A percentile compares a stretch with the other conserved stretches of the same genome.
These are phyloP conservation scores for Coniochaeta hoffmannii DNA, from an alignment of 2,329 filamentous ascomycete genomes.

Conservation along the genomic window DNA sequence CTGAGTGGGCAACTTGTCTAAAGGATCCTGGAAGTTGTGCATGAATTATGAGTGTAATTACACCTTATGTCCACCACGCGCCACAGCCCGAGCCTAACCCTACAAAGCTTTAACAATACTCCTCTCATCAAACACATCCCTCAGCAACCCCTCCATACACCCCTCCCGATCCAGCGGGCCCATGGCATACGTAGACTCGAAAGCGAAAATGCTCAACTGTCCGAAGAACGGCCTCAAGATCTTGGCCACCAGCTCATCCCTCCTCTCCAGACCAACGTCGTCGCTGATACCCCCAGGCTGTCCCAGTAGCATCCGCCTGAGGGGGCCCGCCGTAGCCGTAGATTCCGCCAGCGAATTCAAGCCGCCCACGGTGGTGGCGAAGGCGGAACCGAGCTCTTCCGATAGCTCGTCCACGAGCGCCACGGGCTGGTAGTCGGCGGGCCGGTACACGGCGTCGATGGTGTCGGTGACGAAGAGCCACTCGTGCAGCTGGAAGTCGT, in stretches of 20 bases:
- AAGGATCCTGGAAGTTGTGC: too few species aligned
- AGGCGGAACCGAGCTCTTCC: conserved; percentile 56
- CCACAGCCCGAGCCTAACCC: too few species aligned
- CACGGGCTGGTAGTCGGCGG: conserved; percentile 58
- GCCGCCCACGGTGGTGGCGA: conserved; percentile 22
- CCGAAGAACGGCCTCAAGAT: conserved; percentile 84
- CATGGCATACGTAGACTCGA: conserved; percentile 90
- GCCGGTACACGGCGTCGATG: conserved; percentile 87
- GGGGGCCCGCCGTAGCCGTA: conserved; percentile 22
- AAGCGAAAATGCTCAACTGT: conserved; percentile 85
- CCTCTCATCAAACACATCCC: conserved; percentile 73
- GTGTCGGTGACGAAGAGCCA: conserved; percentile 98
- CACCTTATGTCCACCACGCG: too few species aligned
- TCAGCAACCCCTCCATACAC: conserved; percentile 58
- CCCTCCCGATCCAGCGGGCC: conserved; percentile 56
- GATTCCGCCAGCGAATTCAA: conserved; percentile 17
- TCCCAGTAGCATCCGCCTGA: conserved; percentile 42
- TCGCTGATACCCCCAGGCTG: conserved; percentile 47
- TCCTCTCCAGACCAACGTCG: conserved; percentile 49
- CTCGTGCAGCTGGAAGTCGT: conserved; percentile 97
- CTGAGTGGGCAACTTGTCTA: too few species aligned
- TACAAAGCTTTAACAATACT: conserved; percentile 56
- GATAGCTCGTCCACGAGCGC: conserved; percentile 81
- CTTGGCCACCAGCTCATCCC: conserved; percentile 64
- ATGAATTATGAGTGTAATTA: too few species aligned